Evolutionary conservation across 345 rosid genomes (phyloP).

Genomic region (Stellera chamaejasme): DNA sequence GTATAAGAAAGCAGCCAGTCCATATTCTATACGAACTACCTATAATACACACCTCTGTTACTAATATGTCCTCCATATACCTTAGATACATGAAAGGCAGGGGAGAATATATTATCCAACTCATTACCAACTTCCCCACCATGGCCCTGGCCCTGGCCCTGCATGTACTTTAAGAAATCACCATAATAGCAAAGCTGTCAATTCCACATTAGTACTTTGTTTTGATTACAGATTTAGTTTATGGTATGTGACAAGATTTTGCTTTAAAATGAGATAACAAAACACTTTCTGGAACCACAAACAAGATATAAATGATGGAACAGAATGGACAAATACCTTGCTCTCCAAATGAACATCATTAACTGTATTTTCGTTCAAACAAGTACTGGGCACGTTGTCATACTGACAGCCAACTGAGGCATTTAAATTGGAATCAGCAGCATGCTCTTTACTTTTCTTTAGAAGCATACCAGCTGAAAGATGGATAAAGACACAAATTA

Average conservation of each 20-base stretch:
- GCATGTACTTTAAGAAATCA: slow-evolving; percentile 17
- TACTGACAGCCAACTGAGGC: slow-evolving; percentile 15
- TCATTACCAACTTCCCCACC: slow-evolving; percentile 22
- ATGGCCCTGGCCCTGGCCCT: slow-evolving; percentile 37
- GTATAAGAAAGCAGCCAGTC: not conserved
- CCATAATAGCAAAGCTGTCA: not conserved
- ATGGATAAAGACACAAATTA: slow-evolving; percentile 6
- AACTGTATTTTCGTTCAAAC: slow-evolving; percentile 21
- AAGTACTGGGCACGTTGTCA: slow-evolving; percentile 20
- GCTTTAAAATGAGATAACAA: too few relatives aligned
- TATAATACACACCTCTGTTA: slow-evolving; percentile 31
- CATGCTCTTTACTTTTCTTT: slow-evolving; percentile 32
- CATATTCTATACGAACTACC: not conserved
- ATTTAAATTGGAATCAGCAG: slow-evolving; percentile 21
- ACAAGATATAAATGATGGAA: not conserved
- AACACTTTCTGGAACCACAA: not conserved
- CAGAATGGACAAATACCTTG: slow-evolving; percentile 28
- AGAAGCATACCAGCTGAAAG: slow-evolving; percentile 24
- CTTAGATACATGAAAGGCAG: slow-evolving; percentile 45
- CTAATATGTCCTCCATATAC: slow-evolving; percentile 24
- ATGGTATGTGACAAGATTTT: not conserved
- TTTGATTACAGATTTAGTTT: not conserved
- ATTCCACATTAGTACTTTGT: not conserved
- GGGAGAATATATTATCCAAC: slow-evolving; percentile 53
- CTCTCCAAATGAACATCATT: slow-evolving; percentile 20